phyloP scores from a whole-genome alignment of 2,329 filamentous ascomycete species.

The Didymosphaeria variabile region DNA sequence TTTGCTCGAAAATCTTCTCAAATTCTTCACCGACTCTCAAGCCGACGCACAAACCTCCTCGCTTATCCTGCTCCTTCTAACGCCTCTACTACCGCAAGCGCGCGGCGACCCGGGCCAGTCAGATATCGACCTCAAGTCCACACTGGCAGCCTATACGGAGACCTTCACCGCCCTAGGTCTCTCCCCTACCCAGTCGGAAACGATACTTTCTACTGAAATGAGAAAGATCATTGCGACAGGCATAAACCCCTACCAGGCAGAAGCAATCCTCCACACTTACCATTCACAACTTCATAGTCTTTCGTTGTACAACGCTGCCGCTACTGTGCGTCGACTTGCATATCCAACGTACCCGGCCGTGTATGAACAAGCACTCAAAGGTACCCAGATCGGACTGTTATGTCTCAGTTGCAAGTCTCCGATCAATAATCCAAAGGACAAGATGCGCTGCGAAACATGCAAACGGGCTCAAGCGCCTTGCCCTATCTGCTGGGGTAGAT shows the following conservation, averaged over 20 bases:
- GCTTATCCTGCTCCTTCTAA: slow-evolving; percentile 56
- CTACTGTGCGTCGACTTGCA: slow-evolving; percentile 63
- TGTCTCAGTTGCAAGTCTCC: slow-evolving; percentile 67
- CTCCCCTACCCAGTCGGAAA: slow-evolving; percentile 50
- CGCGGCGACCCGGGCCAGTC: slow-evolving; percentile 41
- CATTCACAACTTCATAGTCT: slow-evolving; percentile 63
- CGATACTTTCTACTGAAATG: slow-evolving; percentile 52
- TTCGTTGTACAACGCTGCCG: slow-evolving; percentile 61
- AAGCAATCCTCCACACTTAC: slow-evolving; percentile 65
- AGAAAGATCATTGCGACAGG: slow-evolving; percentile 54
- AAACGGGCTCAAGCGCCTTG: slow-evolving; percentile 53
- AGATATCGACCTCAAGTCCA: slow-evolving; percentile 37
- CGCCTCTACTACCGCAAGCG: slow-evolving; percentile 56
- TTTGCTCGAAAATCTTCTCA: slow-evolving; percentile 53
- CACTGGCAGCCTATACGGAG: slow-evolving; percentile 51
- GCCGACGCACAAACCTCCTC: slow-evolving; percentile 59
- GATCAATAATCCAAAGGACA: slow-evolving; percentile 62
- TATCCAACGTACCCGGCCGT: slow-evolving; percentile 65
- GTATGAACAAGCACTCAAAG: slow-evolving; percentile 65
- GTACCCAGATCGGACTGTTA: slow-evolving; percentile 63
- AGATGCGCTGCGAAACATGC: slow-evolving; percentile 62
- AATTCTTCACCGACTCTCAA: slow-evolving; percentile 52
- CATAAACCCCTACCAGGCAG: slow-evolving; percentile 61
- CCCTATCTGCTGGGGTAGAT: slow-evolving; percentile 56
- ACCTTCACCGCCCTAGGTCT: slow-evolving; percentile 50